A percentile compares a stretch with the other conserved stretches of the same genome.
Evolutionary conservation across 1,139 yeast genomes (phyloP).

Genomic region (Taphrina pruni): DNA sequence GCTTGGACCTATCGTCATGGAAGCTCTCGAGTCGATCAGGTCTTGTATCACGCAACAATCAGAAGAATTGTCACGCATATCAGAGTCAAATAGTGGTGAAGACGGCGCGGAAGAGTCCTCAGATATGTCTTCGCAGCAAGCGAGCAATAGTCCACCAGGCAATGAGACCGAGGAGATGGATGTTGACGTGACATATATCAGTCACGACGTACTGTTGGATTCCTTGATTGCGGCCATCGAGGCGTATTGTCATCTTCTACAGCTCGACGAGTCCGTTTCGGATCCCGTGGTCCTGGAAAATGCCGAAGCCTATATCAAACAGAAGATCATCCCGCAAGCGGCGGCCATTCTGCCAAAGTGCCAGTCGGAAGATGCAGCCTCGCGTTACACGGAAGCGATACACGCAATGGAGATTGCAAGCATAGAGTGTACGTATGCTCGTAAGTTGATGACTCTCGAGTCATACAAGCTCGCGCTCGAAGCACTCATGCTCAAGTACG

Average conservation of each 20-base stretch:
- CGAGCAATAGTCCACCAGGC: not conserved
- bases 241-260: conserved; percentile 18
- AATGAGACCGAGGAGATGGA: conserved; percentile 8
- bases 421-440: conserved; percentile 2
- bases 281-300: not conserved
- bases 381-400: conserved; percentile 11
- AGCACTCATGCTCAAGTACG: not conserved
- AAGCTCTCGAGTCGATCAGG: conserved; percentile 22
- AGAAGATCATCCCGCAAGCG: conserved; percentile 3
- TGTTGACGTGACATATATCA: conserved; percentile 30
- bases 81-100: not conserved
- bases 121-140: not conserved
- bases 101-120: not conserved
- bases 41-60: conserved; percentile 10
- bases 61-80: conserved; percentile 7
- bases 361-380: conserved; percentile 6
- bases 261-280: not conserved
- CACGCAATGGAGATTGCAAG: conserved; percentile 11
- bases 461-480: conserved; percentile 15
- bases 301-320: not conserved
- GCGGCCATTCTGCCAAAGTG: conserved; percentile 17
- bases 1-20: conserved; percentile 5
- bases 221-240: conserved; percentile 21
- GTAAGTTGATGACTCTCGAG: not conserved
- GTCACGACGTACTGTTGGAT: conserved; percentile 26